Percentiles rank a stretch among this genome's conserved stretches.
phyloP scores from a whole-genome alignment of 192 early-diverging fungal species.

The Umbelopsis isabellina region DNA sequence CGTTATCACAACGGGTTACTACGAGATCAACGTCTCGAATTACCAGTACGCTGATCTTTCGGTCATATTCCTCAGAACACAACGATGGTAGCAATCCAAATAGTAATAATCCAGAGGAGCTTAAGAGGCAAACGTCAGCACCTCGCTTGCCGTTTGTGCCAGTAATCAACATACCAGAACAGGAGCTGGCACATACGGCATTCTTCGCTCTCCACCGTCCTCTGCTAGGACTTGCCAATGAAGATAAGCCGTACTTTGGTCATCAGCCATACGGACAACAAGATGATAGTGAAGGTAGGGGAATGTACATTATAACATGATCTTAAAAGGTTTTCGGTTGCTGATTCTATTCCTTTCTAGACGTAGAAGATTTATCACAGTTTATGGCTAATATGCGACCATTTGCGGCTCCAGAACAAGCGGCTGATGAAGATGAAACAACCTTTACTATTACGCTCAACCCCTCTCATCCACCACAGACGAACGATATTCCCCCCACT shows the following conservation, averaged over 20 bases:
- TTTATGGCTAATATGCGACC: slow-evolving; percentile 47
- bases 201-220: slow-evolving; percentile 66
- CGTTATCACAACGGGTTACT: slow-evolving; percentile 1
- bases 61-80: slow-evolving; percentile 6
- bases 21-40: not conserved
- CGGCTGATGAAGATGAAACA: slow-evolving; percentile 6
- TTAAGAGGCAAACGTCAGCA: not conserved
- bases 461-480: slow-evolving; percentile 2
- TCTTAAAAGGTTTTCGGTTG: slow-evolving; percentile 20
- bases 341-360: slow-evolving; percentile 23
- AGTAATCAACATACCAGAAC: slow-evolving; percentile 40
- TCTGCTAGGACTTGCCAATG: slow-evolving; percentile 48
- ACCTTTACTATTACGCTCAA: slow-evolving; percentile 18
- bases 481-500: not conserved
- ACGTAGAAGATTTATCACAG: slow-evolving; percentile 33
- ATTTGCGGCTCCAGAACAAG: slow-evolving; percentile 41
- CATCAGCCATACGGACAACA: slow-evolving; percentile 16
- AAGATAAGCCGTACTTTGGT: slow-evolving; percentile 24
- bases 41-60: not conserved
- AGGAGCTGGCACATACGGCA: slow-evolving; percentile 56
- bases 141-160: slow-evolving; percentile 30
- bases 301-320: not conserved
- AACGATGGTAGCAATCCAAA: slow-evolving; percentile 11
- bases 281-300: slow-evolving; percentile 14
- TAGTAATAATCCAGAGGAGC: not conserved